These are phyloP conservation scores for Cercophora sp. DNA, from an alignment of 495 filamentous ascomycete genomes.

Conservation along the genomic window DNA sequence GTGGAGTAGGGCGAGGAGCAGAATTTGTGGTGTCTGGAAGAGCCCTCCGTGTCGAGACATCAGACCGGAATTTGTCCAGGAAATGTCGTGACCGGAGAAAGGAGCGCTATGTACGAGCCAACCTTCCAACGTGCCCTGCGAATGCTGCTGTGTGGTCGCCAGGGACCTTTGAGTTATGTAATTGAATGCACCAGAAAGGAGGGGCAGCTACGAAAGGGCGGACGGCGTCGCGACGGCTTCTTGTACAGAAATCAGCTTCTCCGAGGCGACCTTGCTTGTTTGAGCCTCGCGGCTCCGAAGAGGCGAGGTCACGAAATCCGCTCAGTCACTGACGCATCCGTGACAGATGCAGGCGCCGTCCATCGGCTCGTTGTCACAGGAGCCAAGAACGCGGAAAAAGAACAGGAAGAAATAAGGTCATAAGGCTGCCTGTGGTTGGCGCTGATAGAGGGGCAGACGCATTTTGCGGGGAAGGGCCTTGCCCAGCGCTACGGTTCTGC, in stretches of 20 bases:
- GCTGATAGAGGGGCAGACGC: too few species aligned
- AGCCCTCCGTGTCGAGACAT: too few species aligned
- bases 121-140: neutral
- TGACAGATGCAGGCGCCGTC: too few species aligned
- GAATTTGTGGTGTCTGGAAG: too few species aligned
- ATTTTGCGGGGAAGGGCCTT: too few species aligned
- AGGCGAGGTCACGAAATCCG: neutral
- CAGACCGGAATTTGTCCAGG: too few species aligned
- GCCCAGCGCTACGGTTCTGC: too few species aligned
- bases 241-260: slow-evolving; percentile 8
- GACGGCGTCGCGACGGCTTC: neutral
- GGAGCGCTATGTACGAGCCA: too few species aligned
- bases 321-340: neutral
- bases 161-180: slow-evolving; percentile 1
- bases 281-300: neutral
- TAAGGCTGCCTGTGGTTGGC: slow-evolving; percentile 10
- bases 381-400: too few species aligned
- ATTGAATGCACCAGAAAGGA: slow-evolving; percentile 1
- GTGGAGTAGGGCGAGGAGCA: too few species aligned
- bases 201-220: neutral
- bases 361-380: too few species aligned
- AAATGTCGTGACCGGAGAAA: too few species aligned
- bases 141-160: neutral
- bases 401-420: slow-evolving; percentile 1
- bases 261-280: neutral